phyloP scores from a whole-genome alignment of 148 eudicot genomes.

The Fagopyrum tataricum region DNA sequence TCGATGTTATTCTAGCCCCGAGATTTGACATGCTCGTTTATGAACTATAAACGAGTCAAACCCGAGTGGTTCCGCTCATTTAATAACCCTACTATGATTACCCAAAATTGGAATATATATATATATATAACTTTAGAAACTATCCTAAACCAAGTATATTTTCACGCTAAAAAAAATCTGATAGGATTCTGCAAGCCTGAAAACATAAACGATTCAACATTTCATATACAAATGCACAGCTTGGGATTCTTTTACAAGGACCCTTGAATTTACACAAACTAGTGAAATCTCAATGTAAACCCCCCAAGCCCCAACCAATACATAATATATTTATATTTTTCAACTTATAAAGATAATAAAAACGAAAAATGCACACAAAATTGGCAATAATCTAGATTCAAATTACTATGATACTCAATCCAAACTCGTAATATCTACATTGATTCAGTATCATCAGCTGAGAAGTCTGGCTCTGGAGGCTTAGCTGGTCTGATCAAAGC shows the following conservation, averaged over 20 bases:
- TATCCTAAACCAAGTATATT: no score
- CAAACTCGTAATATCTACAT: not conserved
- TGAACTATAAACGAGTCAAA: no score
- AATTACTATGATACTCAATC: not conserved
- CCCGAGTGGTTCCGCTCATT: no score
- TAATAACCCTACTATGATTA: no score
- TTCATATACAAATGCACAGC: not conserved
- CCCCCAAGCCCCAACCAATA: not conserved
- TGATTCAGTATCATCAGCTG: slow-evolving; percentile 34
- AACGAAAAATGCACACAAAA: not conserved
- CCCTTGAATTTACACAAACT: not conserved
- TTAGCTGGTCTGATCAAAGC: slow-evolving; percentile 65
- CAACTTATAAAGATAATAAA: not conserved
- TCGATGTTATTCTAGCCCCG: no score
- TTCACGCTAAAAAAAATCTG: no score
- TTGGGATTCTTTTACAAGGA: not conserved
- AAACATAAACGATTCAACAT: no score
- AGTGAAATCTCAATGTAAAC: not conserved
- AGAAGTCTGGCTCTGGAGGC: slow-evolving; percentile 95
- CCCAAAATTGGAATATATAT: no score
- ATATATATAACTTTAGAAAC: no score
- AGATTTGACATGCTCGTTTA: no score
- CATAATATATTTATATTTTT: not conserved
- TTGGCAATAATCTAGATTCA: not conserved
- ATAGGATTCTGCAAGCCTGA: no score